Evolutionary conservation across 306 rosid species (phyloP), one percentile per base, ranked within the genome.

Genomic region (Senna siamea): DNA sequence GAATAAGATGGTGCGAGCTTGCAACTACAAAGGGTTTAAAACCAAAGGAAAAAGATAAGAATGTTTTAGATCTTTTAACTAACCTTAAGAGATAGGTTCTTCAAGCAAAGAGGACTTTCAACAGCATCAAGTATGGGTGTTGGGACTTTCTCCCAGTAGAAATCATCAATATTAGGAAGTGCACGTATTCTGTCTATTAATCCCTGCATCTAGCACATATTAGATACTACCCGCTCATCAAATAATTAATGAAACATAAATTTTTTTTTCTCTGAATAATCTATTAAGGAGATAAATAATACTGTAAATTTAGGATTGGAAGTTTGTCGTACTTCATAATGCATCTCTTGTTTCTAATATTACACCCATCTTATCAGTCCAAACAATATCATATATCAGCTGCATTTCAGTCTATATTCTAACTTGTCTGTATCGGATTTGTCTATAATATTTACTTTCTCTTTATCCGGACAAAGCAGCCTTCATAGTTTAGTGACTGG

Each of bases 51-150:
- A 71, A 69, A 38, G 72, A 17, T 57, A 71, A 54, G 68, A 58
- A 63, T 50, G 69, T 54, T 12, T 13, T 23, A 3, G 5, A 64
- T 54, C 62, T 68, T 44, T 37, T 30, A 80, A 72, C 87, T 72
- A 64, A 93, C 98, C 87, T 85, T 79, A 69, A 59, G 40, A 73
- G 97, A 87, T 74, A 93, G 82, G 68, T 86, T 91, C 90, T 93
- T 93, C 94, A 93, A 82, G 87, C 87, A 87, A 76, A 87, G 85
- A 41, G 98, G 98, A 80, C 64, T 89, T 69, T 89, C 94, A 68
- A 93, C 71, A 32, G 78, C 80, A 83, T 93, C 98, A 81, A 93
- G 97, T 50, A 93, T 71, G 58, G 97, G 97, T 26, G 98, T 91
- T 7, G 92, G 80, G 56, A 37, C 65, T 81, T 86, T 81, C 65